A percentile compares a stretch with the other conserved stretches of the same genome.
phyloP scores from a whole-genome alignment of 441 rosid genomes.

The Capsella rubella region DNA sequence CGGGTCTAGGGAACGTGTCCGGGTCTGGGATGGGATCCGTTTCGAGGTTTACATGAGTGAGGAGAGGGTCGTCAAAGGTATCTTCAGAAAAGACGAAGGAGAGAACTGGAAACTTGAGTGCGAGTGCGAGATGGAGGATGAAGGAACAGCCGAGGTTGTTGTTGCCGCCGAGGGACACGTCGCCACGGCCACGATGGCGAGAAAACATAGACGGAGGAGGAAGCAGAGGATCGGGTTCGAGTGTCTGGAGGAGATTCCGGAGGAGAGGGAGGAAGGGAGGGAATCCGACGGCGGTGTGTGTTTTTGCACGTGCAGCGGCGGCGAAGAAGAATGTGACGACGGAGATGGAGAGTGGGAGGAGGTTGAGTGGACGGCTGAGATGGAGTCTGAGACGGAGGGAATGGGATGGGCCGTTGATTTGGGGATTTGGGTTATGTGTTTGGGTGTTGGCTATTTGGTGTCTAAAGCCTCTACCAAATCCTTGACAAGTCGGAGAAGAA shows the following conservation, averaged over 20 bases:
- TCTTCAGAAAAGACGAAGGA: slow-evolving; percentile 55
- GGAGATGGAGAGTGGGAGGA: slow-evolving; percentile 47
- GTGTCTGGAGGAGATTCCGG: slow-evolving; percentile 76
- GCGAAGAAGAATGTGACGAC: slow-evolving; percentile 31
- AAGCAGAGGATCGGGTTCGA: slow-evolving; percentile 39
- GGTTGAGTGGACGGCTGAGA: slow-evolving; percentile 46
- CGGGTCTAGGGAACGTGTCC: slow-evolving; percentile 67
- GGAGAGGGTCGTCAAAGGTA: slow-evolving; percentile 68
- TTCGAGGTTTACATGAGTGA: slow-evolving; percentile 72
- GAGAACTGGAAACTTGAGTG: slow-evolving; percentile 68
- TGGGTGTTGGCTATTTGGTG: slow-evolving; percentile 77
- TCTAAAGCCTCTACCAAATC: slow-evolving; percentile 68
- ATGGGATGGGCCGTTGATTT: slow-evolving; percentile 84
- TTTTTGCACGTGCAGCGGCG: slow-evolving; percentile 48
- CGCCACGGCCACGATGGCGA: slow-evolving; percentile 49
- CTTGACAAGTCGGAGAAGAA: slow-evolving; percentile 43
- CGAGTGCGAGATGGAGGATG: slow-evolving; percentile 51
- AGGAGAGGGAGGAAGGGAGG: slow-evolving; percentile 55
- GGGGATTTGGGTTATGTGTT: slow-evolving; percentile 81
- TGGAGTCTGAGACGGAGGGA: slow-evolving; percentile 58
- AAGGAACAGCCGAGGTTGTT: slow-evolving; percentile 49
- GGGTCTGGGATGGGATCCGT: slow-evolving; percentile 60
- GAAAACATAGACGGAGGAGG: slow-evolving; percentile 50
- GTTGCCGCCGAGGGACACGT: slow-evolving; percentile 68
- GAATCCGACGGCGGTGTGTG: slow-evolving; percentile 44